Percentiles rank a stretch among this genome's conserved stretches.
Conservation (phyloP, 257 asterid species). For the Ilex aquifolium region DNA sequence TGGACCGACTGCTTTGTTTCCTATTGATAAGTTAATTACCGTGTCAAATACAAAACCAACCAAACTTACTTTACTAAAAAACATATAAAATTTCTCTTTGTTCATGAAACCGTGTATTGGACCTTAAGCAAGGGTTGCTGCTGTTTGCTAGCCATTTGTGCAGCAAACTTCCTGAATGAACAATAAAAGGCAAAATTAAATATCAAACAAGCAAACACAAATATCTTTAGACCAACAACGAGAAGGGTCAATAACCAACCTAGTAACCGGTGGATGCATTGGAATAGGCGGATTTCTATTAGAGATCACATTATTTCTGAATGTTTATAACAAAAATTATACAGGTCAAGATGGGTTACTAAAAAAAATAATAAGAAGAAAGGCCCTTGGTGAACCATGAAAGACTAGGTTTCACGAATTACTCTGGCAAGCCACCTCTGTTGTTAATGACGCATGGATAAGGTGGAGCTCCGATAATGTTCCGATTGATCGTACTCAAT, state of each 20-base stretch:
- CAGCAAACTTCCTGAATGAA: constrained; percentile 44
- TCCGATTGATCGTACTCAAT: constrained; percentile 53
- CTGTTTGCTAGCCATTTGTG: constrained; percentile 49
- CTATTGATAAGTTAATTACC: constrained; percentile 7
- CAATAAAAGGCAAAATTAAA: constrained; percentile 7
- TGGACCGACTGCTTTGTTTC: constrained; percentile 28
- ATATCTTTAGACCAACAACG: background rate
- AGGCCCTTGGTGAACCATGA: background rate
- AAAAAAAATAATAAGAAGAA: background rate
- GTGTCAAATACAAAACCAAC: no score
- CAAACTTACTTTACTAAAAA: no score
- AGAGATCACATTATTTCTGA: constrained; percentile 38
- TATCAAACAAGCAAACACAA: no score
- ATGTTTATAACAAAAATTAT: constrained; percentile 10
- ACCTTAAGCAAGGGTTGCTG: constrained; percentile 36
- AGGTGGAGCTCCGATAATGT: constrained; percentile 51
- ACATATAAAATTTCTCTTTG: no score
- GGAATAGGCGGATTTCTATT: constrained; percentile 38
- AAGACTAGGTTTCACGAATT: constrained; percentile 11
- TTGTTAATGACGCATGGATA: constrained; percentile 55
- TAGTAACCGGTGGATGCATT: constrained; percentile 64
- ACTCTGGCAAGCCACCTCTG: constrained; percentile 59
- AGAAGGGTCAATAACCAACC: constrained; percentile 36
- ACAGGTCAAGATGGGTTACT: background rate
- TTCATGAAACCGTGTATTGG: background rate